These are phyloP conservation scores for Cystobasidiaceae sp. DNA, from an alignment of 1,284 basidiomycete species.

Conservation along the genomic window DNA sequence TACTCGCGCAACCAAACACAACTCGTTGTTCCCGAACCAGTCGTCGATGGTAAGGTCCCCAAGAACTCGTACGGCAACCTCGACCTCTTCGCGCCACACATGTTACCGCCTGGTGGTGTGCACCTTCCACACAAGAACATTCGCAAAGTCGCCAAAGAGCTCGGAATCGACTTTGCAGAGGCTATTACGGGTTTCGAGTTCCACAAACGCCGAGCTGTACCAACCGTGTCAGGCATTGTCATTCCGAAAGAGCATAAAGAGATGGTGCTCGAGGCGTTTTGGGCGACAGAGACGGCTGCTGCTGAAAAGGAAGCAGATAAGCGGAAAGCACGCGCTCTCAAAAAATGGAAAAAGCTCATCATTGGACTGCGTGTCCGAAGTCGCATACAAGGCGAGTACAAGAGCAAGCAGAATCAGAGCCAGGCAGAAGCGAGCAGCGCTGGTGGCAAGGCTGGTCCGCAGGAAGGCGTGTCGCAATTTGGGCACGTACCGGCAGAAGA, in stretches of 20 bases:
- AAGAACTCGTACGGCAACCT: conserved; percentile 97
- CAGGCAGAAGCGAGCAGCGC: neutral
- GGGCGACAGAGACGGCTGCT: conserved; percentile 70
- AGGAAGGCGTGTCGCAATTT: conserved; percentile 17
- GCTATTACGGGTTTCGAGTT: conserved; percentile 96
- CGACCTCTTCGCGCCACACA: conserved; percentile 88
- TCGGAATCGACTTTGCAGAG: conserved; percentile 86
- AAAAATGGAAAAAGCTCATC: conserved; percentile 81
- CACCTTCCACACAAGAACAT: conserved; percentile 85
- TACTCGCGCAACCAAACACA: conserved; percentile 85
- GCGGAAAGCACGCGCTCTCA: conserved; percentile 71
- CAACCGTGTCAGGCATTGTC: conserved; percentile 80
- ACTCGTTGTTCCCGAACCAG: conserved; percentile 68
- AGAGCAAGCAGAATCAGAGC: neutral
- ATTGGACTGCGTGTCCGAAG: conserved; percentile 75
- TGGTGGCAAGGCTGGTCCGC: neutral
- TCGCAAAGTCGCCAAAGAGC: conserved; percentile 78
- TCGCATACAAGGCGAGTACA: conserved; percentile 31
- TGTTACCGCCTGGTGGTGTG: conserved; percentile 82
- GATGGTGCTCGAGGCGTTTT: conserved; percentile 76
- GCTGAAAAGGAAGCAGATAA: conserved; percentile 71
- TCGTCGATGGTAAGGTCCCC: conserved; percentile 80
- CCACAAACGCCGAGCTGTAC: conserved; percentile 78
- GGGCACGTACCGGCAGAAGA: conserved; percentile 2
- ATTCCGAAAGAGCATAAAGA: conserved; percentile 74